Conservation (phyloP, 768 basidiomycete genomes). For the Coprinopsis sp. region DNA sequence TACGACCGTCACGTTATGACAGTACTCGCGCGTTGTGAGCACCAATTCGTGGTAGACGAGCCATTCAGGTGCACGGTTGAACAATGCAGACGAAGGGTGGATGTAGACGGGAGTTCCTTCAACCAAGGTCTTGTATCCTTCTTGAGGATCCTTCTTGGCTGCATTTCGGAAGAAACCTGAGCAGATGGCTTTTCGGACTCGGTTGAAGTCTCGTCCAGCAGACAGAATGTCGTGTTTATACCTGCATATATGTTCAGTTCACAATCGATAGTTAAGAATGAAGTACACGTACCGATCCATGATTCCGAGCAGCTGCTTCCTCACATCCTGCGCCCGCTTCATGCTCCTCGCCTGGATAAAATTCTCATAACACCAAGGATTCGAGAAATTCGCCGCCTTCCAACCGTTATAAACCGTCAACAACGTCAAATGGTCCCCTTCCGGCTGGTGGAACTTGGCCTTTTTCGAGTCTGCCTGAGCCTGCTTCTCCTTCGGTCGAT, state of each 20-base stretch:
- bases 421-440: constrained; percentile 91
- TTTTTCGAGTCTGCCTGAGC: constrained; percentile 99
- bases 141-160: constrained; percentile 97
- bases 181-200: constrained; percentile 91
- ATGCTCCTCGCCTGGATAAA: constrained; percentile 98
- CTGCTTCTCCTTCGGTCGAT: constrained; percentile 99
- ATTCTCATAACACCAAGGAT: constrained; percentile 99
- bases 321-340: constrained; percentile 94
- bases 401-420: constrained; percentile 97
- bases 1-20: constrained; percentile 88
- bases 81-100: constrained; percentile 93
- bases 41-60: constrained; percentile 93
- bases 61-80: constrained; percentile 97
- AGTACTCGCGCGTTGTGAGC: constrained; percentile 93
- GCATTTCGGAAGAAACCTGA: constrained; percentile 98
- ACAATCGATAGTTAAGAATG: neutral
- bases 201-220: constrained; percentile 88
- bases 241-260: constrained; percentile 33
- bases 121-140: constrained; percentile 96
- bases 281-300: constrained; percentile 80
- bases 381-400: constrained; percentile 94
- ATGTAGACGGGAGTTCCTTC: constrained; percentile 99
- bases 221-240: constrained; percentile 97
- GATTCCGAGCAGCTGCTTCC: constrained; percentile 96
- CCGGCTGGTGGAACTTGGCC: constrained; percentile 98